Evolutionary conservation across 78 protist species (phyloP).

Genomic region (Dictyostelium discoideum): dicty_2.7 NC_007090.3:5014501-5015000

Average conservation of each 20-base stretch:
- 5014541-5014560: background rate
- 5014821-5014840: background rate
- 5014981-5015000: background rate
- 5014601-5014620: background rate
- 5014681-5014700: background rate
- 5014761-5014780: background rate
- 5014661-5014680: background rate
- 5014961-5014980: background rate
- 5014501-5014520: background rate
- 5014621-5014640: background rate
- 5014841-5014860: background rate
- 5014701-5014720: background rate
- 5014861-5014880: background rate
- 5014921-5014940: background rate
- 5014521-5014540: background rate
- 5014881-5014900: background rate
- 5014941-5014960: background rate
- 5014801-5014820: background rate
- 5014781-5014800: background rate
- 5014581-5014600: background rate
- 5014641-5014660: background rate
- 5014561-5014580: slow-evolving; percentile 1
- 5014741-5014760: background rate
- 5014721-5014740: background rate
- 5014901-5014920: background rate